Evolutionary conservation across 2,329 filamentous ascomycete species (phyloP).

Genomic region (Aureobasidium sp.): DNA sequence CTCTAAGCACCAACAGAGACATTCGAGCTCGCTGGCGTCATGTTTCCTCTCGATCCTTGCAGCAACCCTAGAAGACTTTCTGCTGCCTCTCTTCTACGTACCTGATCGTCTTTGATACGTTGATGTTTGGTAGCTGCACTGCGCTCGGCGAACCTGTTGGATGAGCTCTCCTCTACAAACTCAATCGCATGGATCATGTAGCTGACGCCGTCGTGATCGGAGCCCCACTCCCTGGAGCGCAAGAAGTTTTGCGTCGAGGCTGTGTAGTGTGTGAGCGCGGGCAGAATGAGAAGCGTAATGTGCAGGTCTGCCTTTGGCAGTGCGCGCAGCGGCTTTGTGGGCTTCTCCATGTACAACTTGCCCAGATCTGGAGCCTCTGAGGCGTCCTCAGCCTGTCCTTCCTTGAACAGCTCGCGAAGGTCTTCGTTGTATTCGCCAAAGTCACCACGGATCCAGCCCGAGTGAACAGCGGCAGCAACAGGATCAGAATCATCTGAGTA

Average conservation of each 20-base stretch:
- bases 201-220: slow-evolving; percentile 75
- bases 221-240: slow-evolving; percentile 70
- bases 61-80: slow-evolving; percentile 18
- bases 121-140: slow-evolving; percentile 42
- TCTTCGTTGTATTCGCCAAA: slow-evolving; percentile 54
- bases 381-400: background rate
- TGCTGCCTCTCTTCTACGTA: slow-evolving; percentile 25
- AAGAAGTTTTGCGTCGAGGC: slow-evolving; percentile 72
- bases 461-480: slow-evolving; percentile 85
- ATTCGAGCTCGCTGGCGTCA: background rate
- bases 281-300: slow-evolving; percentile 77
- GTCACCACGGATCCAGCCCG: slow-evolving; percentile 83
- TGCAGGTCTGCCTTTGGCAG: slow-evolving; percentile 70
- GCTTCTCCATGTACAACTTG: slow-evolving; percentile 16
- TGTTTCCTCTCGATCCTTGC: background rate
- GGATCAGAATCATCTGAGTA: slow-evolving; percentile 96
- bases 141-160: slow-evolving; percentile 36
- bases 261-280: slow-evolving; percentile 66
- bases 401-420: slow-evolving; percentile 26
- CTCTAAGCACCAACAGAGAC: slow-evolving; percentile 3
- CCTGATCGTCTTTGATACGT: slow-evolving; percentile 35
- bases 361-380: background rate
- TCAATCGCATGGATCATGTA: slow-evolving; percentile 75
- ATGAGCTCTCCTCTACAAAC: slow-evolving; percentile 72
- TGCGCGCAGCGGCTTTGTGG: slow-evolving; percentile 53